Percentiles rank a stretch among this genome's conserved stretches.
Conservation (phyloP, 2,329 filamentous ascomycete species). For the Calonectria henricotiae region DNA sequence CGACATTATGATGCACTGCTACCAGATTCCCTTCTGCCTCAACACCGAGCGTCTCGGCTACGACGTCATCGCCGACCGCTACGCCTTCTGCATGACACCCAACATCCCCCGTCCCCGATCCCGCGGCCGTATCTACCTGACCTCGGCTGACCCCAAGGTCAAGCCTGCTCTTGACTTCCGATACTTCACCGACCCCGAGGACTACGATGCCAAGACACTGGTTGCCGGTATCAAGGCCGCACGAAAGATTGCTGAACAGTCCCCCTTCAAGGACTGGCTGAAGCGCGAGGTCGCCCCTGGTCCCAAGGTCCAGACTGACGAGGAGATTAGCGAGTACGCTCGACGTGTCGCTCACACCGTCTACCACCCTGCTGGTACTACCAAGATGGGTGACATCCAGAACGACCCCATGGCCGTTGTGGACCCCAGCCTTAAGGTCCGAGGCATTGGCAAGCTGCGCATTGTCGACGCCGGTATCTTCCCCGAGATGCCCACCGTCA, state of each 20-base stretch:
- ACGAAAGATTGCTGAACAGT: constrained; percentile 82
- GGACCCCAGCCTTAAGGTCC: constrained; percentile 81
- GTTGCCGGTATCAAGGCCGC: constrained; percentile 84
- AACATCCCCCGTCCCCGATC: constrained; percentile 90
- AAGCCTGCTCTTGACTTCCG: constrained; percentile 91
- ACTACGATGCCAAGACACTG: constrained; percentile 87
- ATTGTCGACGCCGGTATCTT: constrained; percentile 92
- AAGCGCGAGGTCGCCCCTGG: constrained; percentile 87
- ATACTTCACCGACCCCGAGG: constrained; percentile 90
- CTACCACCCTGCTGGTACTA: constrained; percentile 91
- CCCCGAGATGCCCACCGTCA: constrained; percentile 88
- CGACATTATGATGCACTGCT: constrained; percentile 97
- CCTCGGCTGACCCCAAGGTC: constrained; percentile 80
- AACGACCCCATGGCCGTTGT: constrained; percentile 84
- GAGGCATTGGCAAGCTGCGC: constrained; percentile 80
- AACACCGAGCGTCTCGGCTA: constrained; percentile 89
- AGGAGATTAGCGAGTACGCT: constrained; percentile 87
- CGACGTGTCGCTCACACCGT: constrained; percentile 88
- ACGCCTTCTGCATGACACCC: constrained; percentile 94
- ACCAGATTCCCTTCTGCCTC: constrained; percentile 92
- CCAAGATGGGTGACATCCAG: constrained; percentile 86
- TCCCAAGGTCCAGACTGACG: constrained; percentile 81
- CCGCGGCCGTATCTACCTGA: constrained; percentile 83
- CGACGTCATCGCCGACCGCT: constrained; percentile 74
- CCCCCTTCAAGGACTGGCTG: constrained; percentile 87